Percentiles rank a stretch among this genome's conserved stretches.
Conservation (phyloP, 352 stramenopile genomes). For the Globisporangium canariense region DNA sequence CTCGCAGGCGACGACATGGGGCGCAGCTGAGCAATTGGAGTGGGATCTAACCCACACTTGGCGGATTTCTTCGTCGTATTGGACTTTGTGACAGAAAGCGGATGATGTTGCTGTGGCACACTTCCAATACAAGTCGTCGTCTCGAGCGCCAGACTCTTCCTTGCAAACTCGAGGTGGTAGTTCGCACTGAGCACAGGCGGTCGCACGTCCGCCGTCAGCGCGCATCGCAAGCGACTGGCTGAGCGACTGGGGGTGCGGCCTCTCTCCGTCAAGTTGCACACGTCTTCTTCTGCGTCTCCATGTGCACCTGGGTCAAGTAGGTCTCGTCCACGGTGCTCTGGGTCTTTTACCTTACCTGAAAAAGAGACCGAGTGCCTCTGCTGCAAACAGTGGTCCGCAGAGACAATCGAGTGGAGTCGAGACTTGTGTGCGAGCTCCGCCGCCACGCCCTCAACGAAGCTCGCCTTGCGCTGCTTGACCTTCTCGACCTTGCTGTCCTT, state of each 20-base stretch:
- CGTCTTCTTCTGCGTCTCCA: not conserved
- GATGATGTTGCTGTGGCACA: not conserved
- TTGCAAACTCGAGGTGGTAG: conserved; percentile 24
- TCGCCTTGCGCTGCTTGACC: conserved; percentile 27
- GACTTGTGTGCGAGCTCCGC: conserved; percentile 22
- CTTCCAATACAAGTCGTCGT: not conserved
- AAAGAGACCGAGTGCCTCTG: not conserved
- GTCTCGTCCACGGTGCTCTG: not conserved
- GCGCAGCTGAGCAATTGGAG: conserved; percentile 3
- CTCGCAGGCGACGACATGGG: conserved; percentile 10
- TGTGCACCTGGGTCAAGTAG: not conserved
- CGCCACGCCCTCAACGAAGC: conserved; percentile 31
- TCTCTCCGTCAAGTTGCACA: conserved; percentile 5
- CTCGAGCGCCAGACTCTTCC: not conserved
- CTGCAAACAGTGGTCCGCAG: not conserved
- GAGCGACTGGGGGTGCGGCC: conserved; percentile 16
- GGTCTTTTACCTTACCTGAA: not conserved
- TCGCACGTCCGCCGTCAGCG: conserved; percentile 8
- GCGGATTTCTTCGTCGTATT: not conserved
- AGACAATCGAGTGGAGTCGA: conserved; percentile 2
- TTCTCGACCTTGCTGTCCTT: conserved; percentile 32
- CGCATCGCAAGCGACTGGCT: conserved; percentile 22
- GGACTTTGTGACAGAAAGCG: conserved; percentile 11
- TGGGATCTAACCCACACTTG: not conserved
- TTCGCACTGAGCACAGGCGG: conserved; percentile 31